These are phyloP conservation scores for Durio zibethinus DNA, from an alignment of 345 rosid species.

Conservation along the genomic window DNA sequence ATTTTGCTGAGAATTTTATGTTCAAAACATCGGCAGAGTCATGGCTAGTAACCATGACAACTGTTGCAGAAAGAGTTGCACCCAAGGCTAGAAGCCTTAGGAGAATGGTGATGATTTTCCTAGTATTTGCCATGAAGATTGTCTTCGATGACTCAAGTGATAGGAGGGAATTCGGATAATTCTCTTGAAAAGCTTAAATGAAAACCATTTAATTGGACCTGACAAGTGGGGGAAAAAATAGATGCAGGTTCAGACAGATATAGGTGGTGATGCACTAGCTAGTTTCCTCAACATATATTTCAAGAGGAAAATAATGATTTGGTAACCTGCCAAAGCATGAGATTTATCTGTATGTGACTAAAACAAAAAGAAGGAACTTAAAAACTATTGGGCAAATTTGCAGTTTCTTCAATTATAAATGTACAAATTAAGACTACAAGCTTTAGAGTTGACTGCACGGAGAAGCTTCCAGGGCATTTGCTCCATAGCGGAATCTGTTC, in stretches of 20 bases:
- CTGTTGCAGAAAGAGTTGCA: constrained; percentile 36
- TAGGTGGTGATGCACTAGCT: background rate
- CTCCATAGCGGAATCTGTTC: constrained; percentile 9
- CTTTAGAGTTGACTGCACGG: background rate
- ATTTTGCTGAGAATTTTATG: constrained; percentile 54
- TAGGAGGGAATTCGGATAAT: background rate
- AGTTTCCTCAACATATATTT: background rate
- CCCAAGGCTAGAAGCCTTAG: constrained; percentile 46
- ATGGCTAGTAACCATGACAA: constrained; percentile 44
- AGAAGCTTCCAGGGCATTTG: background rate
- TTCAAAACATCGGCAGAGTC: constrained; percentile 44
- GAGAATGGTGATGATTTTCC: constrained; percentile 18
- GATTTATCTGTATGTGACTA: background rate
- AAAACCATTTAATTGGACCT: background rate
- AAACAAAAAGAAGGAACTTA: background rate
- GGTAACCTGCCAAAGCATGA: constrained; percentile 13
- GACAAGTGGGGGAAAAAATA: background rate
- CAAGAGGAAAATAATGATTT: background rate
- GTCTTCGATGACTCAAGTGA: background rate
- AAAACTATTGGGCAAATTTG: background rate
- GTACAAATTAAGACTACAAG: no score
- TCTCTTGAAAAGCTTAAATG: background rate
- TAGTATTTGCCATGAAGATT: constrained; percentile 17
- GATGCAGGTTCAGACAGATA: background rate
- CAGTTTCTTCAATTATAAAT: background rate